A percentile compares a stretch with the other conserved stretches of the same genome.
phyloP scores from a whole-genome alignment of 2,329 filamentous ascomycete genomes.

The Piedraia hortae region DNA sequence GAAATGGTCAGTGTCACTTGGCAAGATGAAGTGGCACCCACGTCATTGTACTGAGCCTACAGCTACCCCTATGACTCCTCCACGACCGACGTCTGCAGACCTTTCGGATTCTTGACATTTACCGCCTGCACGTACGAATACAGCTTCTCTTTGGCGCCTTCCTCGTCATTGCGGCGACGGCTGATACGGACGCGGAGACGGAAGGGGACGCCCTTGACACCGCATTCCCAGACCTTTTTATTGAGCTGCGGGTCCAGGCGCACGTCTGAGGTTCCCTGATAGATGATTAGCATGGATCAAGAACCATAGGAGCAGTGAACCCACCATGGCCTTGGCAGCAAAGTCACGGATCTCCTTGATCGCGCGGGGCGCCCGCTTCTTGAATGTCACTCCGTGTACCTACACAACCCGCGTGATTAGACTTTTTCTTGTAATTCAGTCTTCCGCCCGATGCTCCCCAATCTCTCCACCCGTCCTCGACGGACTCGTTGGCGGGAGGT shows the following conservation, averaged over 20 bases:
- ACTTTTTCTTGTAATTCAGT: constrained; percentile 25
- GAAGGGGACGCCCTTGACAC: constrained; percentile 96
- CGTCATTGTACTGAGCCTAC: too few relatives aligned
- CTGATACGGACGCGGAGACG: constrained; percentile 94
- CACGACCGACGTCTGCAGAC: constrained; percentile 75
- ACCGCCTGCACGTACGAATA: constrained; percentile 99
- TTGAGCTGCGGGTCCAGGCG: constrained; percentile 95
- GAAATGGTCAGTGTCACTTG: too few relatives aligned
- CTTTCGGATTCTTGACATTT: constrained; percentile 98
- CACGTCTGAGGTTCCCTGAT: constrained; percentile 81
- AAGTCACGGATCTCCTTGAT: constrained; percentile 99
- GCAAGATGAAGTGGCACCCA: too few relatives aligned
- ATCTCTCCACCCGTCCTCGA: neutral
- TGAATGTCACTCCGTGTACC: constrained; percentile 95
- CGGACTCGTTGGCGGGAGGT: neutral
- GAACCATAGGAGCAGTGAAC: constrained; percentile 12
- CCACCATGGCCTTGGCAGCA: constrained; percentile 84
- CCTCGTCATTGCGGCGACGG: constrained; percentile 98
- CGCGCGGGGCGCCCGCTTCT: constrained; percentile 94
- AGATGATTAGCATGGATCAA: constrained; percentile 1
- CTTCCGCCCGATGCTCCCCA: constrained; percentile 33
- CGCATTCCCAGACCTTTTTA: constrained; percentile 99
- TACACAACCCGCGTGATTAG: constrained; percentile 18
- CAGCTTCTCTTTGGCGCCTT: constrained; percentile 97
- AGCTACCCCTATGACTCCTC: constrained; percentile 36